Percentiles rank a stretch among this genome's conserved stretches.
Conservation (phyloP, 2,329 filamentous ascomycete species). For the Stagonosporopsis rhizophila region DNA sequence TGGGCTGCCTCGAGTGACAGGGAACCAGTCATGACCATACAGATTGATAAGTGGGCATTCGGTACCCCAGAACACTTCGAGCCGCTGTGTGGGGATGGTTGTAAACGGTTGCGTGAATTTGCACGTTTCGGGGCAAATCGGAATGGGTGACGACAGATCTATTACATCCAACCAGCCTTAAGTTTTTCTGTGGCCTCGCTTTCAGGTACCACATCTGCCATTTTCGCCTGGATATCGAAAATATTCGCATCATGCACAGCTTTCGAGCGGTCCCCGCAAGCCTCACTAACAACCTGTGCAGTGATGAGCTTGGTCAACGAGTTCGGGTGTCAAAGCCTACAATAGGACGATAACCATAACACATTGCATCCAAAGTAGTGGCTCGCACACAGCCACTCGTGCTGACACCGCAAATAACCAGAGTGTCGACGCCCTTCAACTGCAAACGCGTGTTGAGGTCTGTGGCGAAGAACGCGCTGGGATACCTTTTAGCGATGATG, state of each 20-base stretch:
- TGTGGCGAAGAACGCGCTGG: slow-evolving; percentile 57
- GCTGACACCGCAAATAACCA: slow-evolving; percentile 58
- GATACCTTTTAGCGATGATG: slow-evolving; percentile 54
- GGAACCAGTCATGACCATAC: not conserved
- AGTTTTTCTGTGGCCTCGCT: slow-evolving; percentile 52
- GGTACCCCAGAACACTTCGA: not conserved
- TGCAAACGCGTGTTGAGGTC: slow-evolving; percentile 52
- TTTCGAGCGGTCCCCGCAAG: slow-evolving; percentile 55
- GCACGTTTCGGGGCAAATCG: slow-evolving; percentile 12
- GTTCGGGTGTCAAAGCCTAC: slow-evolving; percentile 36
- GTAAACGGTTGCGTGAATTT: slow-evolving; percentile 8
- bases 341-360: slow-evolving; percentile 55
- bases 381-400: slow-evolving; percentile 58
- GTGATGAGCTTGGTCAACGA: slow-evolving; percentile 13
- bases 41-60: not conserved
- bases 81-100: slow-evolving; percentile 2
- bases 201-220: slow-evolving; percentile 56
- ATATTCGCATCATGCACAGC: slow-evolving; percentile 56
- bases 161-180: slow-evolving; percentile 45
- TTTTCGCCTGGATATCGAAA: slow-evolving; percentile 57
- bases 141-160: slow-evolving; percentile 4
- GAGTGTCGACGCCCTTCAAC: slow-evolving; percentile 51
- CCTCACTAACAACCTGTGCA: slow-evolving; percentile 51
- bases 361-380: slow-evolving; percentile 55
- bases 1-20: not conserved